These are phyloP conservation scores for Emericellopsis cladophorae DNA, from an alignment of 2,329 filamentous ascomycete species.

Conservation along the genomic window DNA sequence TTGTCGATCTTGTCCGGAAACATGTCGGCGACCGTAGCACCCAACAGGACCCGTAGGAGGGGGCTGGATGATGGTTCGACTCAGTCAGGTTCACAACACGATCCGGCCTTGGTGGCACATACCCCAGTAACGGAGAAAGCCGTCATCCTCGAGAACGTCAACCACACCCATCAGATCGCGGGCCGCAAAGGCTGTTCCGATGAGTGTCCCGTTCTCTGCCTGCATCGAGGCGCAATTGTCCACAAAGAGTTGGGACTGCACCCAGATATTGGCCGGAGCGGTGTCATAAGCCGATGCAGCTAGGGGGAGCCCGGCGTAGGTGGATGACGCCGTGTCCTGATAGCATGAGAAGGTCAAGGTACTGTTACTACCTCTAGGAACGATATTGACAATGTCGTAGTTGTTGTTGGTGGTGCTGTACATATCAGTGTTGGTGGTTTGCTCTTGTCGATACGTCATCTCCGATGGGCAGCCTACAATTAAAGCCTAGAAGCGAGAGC, in stretches of 20 bases:
- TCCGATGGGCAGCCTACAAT: no score
- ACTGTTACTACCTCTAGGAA: conserved; percentile 13
- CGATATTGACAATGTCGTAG: conserved; percentile 13
- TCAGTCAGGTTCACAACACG: no score
- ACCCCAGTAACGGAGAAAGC: conserved; percentile 22
- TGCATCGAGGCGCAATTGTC: conserved; percentile 8
- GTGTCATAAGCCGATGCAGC: conserved; percentile 8
- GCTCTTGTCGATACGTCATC: background rate
- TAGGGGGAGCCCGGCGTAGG: background rate
- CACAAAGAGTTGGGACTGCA: conserved; percentile 7
- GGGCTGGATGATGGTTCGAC: no score
- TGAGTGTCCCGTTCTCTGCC: conserved; percentile 16
- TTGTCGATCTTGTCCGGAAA: conserved; percentile 26
- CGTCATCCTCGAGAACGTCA: conserved; percentile 25
- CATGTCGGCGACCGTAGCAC: conserved; percentile 24
- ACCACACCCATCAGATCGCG: conserved; percentile 30
- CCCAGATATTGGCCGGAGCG: conserved; percentile 11
- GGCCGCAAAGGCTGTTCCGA: conserved; percentile 29
- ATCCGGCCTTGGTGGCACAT: conserved; percentile 2
- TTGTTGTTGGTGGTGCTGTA: conserved; percentile 7
- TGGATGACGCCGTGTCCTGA: background rate
- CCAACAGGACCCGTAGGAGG: conserved; percentile 26
- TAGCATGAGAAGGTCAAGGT: conserved; percentile 14
- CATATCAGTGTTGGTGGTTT: background rate
- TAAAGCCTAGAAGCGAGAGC: background rate